A percentile compares a stretch with the other conserved stretches of the same genome.
Conservation (phyloP, 2,329 filamentous ascomycete genomes). For the Metarhizium brunneum region DNA sequence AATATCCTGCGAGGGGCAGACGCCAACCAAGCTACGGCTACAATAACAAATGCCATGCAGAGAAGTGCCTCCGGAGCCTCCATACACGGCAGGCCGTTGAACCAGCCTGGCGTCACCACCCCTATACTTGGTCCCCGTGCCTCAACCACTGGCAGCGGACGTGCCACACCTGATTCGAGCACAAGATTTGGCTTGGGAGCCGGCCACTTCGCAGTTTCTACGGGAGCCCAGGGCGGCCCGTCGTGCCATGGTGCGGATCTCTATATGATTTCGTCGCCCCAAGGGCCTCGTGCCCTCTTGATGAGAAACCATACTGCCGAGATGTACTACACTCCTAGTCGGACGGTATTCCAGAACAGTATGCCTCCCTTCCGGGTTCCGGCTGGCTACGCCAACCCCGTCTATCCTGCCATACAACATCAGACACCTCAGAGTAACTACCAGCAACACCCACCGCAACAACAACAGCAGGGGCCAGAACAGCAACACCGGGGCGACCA, state of each 20-base stretch:
- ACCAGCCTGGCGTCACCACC: constrained; percentile 33
- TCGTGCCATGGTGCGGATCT: constrained; percentile 35
- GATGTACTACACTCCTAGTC: constrained; percentile 40
- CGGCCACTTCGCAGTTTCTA: constrained; percentile 16
- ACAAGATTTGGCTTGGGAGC: constrained; percentile 23
- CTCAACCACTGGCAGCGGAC: constrained; percentile 34
- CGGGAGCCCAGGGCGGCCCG: constrained; percentile 10
- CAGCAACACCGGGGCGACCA: constrained; percentile 1
- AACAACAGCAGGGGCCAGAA: constrained; percentile 11
- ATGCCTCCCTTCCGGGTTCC: constrained; percentile 17
- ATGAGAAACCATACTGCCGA: constrained; percentile 40
- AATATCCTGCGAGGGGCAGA: constrained; percentile 37
- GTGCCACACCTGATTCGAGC: constrained; percentile 36
- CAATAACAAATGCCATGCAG: constrained; percentile 42
- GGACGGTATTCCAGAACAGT: constrained; percentile 15
- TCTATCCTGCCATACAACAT: background rate
- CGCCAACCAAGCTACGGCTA: constrained; percentile 33
- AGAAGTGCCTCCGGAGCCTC: constrained; percentile 39
- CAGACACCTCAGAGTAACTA: background rate
- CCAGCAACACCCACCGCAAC: constrained; percentile 13
- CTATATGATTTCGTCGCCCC: constrained; percentile 52
- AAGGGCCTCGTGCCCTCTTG: constrained; percentile 48
- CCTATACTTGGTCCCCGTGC: constrained; percentile 24
- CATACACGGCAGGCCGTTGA: constrained; percentile 23
- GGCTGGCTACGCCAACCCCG: constrained; percentile 8